These are phyloP conservation scores for Aspergillus tanneri DNA, from an alignment of 2,329 filamentous ascomycete genomes.

Conservation along the genomic window DNA sequence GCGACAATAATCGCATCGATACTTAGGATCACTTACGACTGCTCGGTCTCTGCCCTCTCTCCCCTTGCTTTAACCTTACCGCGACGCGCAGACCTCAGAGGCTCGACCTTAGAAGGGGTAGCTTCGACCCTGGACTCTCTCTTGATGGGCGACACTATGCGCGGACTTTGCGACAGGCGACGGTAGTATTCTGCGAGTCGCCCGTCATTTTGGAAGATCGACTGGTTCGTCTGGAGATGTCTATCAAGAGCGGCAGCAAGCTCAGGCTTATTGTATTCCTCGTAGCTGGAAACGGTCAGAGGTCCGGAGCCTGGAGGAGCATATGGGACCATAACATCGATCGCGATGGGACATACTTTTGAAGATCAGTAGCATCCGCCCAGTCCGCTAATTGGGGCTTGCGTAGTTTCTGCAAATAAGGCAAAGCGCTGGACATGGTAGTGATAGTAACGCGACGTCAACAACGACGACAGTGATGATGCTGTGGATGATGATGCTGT, in stretches of 20 bases:
- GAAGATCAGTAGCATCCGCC: conserved; percentile 67
- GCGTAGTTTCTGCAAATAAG: conserved; percentile 77
- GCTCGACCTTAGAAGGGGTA: conserved; percentile 26
- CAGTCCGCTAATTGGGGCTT: conserved; percentile 77
- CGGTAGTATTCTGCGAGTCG: conserved; percentile 74
- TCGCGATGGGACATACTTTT: conserved; percentile 61
- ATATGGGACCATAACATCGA: neutral
- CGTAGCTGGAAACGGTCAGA: conserved; percentile 53
- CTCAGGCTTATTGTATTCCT: conserved; percentile 73
- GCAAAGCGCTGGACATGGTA: conserved; percentile 63
- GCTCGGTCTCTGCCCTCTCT: conserved; percentile 40
- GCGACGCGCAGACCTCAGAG: conserved; percentile 35
- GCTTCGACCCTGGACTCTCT: conserved; percentile 43
- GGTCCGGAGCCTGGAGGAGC: neutral
- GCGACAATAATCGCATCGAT: neutral
- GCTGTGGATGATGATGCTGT: conserved; percentile 24
- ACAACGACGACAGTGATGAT: too few relatives aligned
- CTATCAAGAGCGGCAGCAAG: conserved; percentile 73
- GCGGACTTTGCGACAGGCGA: conserved; percentile 41
- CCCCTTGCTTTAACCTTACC: conserved; percentile 46
- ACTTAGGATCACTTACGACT: conserved; percentile 17
- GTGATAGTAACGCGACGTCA: neutral
- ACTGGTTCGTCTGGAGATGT: conserved; percentile 67
- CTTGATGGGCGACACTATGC: conserved; percentile 50
- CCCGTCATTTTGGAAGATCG: conserved; percentile 62